These are phyloP conservation scores for Coemansia sp. DNA, from an alignment of 192 early-diverging fungal species.

Conservation along the genomic window DNA sequence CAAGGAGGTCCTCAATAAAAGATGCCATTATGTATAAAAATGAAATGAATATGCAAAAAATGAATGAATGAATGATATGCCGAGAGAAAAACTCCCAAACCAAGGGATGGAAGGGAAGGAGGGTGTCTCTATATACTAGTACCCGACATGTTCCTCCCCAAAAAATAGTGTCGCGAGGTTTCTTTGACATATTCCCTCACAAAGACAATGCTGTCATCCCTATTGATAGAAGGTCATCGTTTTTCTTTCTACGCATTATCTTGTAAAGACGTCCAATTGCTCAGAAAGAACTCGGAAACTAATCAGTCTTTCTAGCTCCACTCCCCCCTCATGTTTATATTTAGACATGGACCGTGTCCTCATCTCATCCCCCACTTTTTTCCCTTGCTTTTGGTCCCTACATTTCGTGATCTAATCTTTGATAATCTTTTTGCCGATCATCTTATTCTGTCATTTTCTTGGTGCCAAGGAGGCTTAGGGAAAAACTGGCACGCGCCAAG, in stretches of 20 bases:
- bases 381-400: not conserved
- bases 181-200: not conserved
- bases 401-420: not conserved
- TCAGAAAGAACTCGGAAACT: not conserved
- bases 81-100: no score
- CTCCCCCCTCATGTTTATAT: not conserved
- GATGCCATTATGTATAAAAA: not conserved
- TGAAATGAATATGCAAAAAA: constrained; percentile 5
- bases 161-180: not conserved
- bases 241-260: constrained; percentile 2
- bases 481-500: not conserved
- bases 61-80: not conserved
- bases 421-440: not conserved
- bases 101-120: not conserved
- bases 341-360: not conserved
- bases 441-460: not conserved
- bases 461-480: not conserved
- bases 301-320: not conserved
- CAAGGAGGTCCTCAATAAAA: not conserved
- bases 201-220: constrained; percentile 5
- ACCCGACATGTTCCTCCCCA: not conserved
- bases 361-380: not conserved
- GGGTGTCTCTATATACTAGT: not conserved
- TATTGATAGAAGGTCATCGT: not conserved
- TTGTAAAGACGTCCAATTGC: not conserved